Evolutionary conservation across 2,329 filamentous ascomycete genomes (phyloP).

Genomic region (Epichloe sibirici): DNA sequence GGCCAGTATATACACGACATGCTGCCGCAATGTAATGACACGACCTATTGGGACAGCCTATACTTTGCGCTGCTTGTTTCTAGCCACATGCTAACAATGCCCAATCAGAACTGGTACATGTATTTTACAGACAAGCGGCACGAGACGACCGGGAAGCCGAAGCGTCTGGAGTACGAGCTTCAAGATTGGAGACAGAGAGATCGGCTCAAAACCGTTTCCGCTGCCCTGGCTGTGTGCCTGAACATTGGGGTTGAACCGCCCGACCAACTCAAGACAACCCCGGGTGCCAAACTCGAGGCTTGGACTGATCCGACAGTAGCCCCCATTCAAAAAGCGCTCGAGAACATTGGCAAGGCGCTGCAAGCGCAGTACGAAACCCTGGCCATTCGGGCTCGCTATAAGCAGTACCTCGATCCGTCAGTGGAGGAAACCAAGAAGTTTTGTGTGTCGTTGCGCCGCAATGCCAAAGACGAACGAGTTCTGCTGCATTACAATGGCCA

Average conservation of each 20-base stretch:
- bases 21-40: background rate
- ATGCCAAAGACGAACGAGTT: slow-evolving; percentile 90
- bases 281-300: slow-evolving; percentile 86
- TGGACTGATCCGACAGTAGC: slow-evolving; percentile 87
- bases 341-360: slow-evolving; percentile 91
- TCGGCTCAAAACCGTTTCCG: slow-evolving; percentile 89
- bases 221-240: slow-evolving; percentile 83
- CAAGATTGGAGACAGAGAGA: slow-evolving; percentile 98
- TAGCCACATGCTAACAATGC: slow-evolving; percentile 2
- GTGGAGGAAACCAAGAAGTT: slow-evolving; percentile 97
- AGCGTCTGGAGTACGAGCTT: slow-evolving; percentile 50
- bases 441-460: slow-evolving; percentile 75
- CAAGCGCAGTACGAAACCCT: slow-evolving; percentile 94
- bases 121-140: slow-evolving; percentile 98
- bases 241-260: slow-evolving; percentile 97
- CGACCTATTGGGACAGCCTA: background rate
- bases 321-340: slow-evolving; percentile 72
- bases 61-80: background rate
- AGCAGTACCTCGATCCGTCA: slow-evolving; percentile 90
- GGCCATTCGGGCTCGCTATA: slow-evolving; percentile 91
- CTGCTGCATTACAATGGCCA: slow-evolving; percentile 99
- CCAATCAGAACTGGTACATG: slow-evolving; percentile 86
- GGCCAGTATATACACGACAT: background rate
- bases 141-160: slow-evolving; percentile 83
- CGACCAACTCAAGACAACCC: slow-evolving; percentile 90